Base-by-base conservation (phyloP, 495 filamentous ascomycete genomes). In the Friedmanniomyces simplex region DNA sequence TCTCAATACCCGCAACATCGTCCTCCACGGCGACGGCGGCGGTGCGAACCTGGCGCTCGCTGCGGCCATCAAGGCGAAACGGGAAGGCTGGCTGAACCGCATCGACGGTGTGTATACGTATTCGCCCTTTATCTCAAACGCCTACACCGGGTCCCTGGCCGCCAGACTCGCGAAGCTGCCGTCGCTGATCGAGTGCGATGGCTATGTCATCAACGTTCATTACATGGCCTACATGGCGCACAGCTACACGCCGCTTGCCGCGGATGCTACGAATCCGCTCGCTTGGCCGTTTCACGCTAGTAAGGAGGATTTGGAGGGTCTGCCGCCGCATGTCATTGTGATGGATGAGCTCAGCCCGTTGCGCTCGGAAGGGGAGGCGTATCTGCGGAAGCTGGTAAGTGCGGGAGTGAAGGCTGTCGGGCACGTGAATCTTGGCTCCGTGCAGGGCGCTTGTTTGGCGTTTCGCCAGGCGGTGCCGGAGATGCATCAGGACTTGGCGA, bases 251-350 rank as follows among this genome's bases (percentile, higher is more conserved):
- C 61, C 52, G 7, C 26, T 21, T 12, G 47, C 50, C 16, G 37
- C 50, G 42, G 37, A 60, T 41, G 13, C 1, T 8, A 25, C n/a
- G 13, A 57, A 66, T 45, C 61, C 63, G 13, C 45, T 61, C 11
- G 63, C 63, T 0, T 66, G 63, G 63, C 63, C 63, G 22, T 66
- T 61, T 22, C 43, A 55, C 28, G 61, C 63, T 11, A 61, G 46
- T 1, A 28, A 21, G 10, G 63, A 66, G 13, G 61, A 63, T 21
- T 18, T 63, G 54, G 57, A 61, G 34, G 63, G 63, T 16, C 43
- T 63, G 20, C 63, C 63, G 25, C 61, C 63, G 12, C 52, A 57
- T 25, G 13, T 51, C 0, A 13, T 66, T 14, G 32, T 47, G 0
- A 46, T 61, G 48, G 57, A 60, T 32, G 61, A 66, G 53, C 42